Conservation (phyloP, 1,284 basidiomycete species). For the Malassezia caprae region DNA sequence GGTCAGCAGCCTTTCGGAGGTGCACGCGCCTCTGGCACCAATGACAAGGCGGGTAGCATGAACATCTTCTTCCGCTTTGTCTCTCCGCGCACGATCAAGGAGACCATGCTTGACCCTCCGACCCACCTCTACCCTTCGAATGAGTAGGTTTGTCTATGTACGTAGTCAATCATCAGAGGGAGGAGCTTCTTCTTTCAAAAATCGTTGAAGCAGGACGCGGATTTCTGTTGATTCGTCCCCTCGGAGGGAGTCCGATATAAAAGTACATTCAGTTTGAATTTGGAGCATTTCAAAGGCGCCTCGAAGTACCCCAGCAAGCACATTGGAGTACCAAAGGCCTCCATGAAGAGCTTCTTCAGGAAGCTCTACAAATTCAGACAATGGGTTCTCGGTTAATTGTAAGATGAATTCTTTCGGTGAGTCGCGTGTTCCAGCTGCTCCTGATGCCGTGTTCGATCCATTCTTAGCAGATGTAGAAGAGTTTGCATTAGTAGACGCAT, state of each 20-base stretch:
- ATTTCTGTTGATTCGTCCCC: constrained; percentile 94
- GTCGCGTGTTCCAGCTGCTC: not conserved
- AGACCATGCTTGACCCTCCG: constrained; percentile 54
- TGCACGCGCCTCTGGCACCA: constrained; percentile 82
- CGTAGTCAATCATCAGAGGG: constrained; percentile 45
- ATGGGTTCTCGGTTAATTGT: constrained; percentile 85
- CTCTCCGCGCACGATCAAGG: constrained; percentile 86
- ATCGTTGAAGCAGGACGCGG: constrained; percentile 74
- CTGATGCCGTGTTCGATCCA: not conserved
- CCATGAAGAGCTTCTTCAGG: constrained; percentile 65
- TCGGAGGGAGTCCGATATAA: constrained; percentile 76
- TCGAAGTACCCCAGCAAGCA: constrained; percentile 82
- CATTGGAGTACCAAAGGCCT: constrained; percentile 92
- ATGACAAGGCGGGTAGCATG: constrained; percentile 92
- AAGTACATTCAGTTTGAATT: constrained; percentile 84
- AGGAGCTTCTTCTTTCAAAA: constrained; percentile 76
- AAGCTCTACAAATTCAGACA: constrained; percentile 93
- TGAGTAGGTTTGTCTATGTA: constrained; percentile 17
- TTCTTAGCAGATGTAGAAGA: not conserved
- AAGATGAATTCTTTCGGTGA: constrained; percentile 60
- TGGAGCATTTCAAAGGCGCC: constrained; percentile 98
- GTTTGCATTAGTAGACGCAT: not conserved
- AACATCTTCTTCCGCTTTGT: constrained; percentile 55
- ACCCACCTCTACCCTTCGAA: constrained; percentile 43
- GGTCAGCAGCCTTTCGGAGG: constrained; percentile 92